Base-by-base conservation (phyloP, 768 basidiomycete species). In the Erythrobasidium yunnanense region DNA sequence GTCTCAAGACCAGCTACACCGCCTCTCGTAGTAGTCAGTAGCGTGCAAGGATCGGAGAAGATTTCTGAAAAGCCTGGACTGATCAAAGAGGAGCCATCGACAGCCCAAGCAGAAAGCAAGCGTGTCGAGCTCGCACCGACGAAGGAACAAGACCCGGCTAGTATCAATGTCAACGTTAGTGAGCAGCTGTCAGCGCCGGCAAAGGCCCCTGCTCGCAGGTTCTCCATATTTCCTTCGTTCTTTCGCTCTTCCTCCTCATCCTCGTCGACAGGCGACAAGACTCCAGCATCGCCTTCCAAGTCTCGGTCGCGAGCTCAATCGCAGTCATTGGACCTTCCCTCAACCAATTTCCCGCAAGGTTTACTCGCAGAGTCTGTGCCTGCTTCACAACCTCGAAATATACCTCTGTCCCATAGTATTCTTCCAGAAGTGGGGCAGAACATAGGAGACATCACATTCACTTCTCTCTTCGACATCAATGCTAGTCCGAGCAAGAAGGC, bases 371-470 rank as follows among this genome's bases (percentile, higher is more conserved):
- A n/a, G n/a, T n/a, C n/a, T n/a, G n/a, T n/a, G n/a, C n/a, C n/a
- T n/a, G n/a, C n/a, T n/a, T n/a, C n/a, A n/a, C n/a, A n/a, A n/a
- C n/a, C n/a, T n/a, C n/a, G n/a, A n/a, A n/a, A n/a, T n/a, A n/a
- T n/a, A n/a, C n/a, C n/a, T n/a, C n/a, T n/a, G n/a, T n/a, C n/a
- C n/a, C n/a, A n/a, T n/a, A n/a, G n/a, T n/a, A n/a, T n/a, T n/a
- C 47, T 63, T 7, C 60, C 60, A 4, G 42, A 7, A 20, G 25
- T 63, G 18, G 46, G 33, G 22, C 22, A 15, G n/a, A 35, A 51
- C 23, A 7, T 63, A 18, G 60, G 46, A 5, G 60, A 63, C 15
- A 25, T 63, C 22, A 49, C 60, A 11, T 63, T 63, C 47, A 30
- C 45, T 4, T 29, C 47, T 2, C 30, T 63, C 1, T 63, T 63